Conservation (phyloP, 2,329 filamentous ascomycete genomes). For the Colletotrichum agaves region DNA sequence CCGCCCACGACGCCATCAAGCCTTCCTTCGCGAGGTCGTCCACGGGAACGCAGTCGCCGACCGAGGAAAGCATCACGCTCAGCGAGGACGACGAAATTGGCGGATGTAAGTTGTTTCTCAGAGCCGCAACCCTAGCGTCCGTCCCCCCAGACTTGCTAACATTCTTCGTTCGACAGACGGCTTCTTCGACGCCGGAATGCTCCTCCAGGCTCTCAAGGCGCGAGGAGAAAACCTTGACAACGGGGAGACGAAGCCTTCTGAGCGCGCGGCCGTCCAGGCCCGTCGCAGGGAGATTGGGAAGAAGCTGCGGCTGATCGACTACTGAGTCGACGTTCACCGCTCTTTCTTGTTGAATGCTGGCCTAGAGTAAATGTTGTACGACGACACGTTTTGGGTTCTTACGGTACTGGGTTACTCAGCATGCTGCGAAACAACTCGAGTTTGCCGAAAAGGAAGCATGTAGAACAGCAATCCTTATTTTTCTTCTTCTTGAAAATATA, state of each 20-base stretch:
- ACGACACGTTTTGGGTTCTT: neutral
- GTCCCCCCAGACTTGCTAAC: constrained; percentile 42
- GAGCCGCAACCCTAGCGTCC: neutral
- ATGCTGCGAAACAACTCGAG: neutral
- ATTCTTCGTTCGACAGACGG: constrained; percentile 76
- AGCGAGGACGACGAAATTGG: constrained; percentile 92
- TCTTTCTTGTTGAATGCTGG: no score
- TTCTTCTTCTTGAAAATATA: constrained; percentile 19
- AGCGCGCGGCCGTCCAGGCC: constrained; percentile 68
- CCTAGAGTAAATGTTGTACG: neutral
- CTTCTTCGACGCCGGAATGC: constrained; percentile 97
- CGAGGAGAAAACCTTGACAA: constrained; percentile 66
- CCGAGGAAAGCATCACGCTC: constrained; percentile 75
- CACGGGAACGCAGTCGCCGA: constrained; percentile 67
- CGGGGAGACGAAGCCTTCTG: constrained; percentile 64
- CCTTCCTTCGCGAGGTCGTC: constrained; percentile 50
- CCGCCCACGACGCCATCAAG: constrained; percentile 61
- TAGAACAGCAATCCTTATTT: constrained; percentile 5
- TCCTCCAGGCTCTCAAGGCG: constrained; percentile 86
- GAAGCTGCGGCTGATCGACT: constrained; percentile 77
- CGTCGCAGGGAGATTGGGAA: constrained; percentile 77
- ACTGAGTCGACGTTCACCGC: constrained; percentile 51
- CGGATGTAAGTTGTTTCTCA: constrained; percentile 77
- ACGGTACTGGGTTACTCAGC: neutral
- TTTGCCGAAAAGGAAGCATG: neutral